Conservation (phyloP, 768 basidiomycete species). For the Rhodosporidiobolus sp. region DNA sequence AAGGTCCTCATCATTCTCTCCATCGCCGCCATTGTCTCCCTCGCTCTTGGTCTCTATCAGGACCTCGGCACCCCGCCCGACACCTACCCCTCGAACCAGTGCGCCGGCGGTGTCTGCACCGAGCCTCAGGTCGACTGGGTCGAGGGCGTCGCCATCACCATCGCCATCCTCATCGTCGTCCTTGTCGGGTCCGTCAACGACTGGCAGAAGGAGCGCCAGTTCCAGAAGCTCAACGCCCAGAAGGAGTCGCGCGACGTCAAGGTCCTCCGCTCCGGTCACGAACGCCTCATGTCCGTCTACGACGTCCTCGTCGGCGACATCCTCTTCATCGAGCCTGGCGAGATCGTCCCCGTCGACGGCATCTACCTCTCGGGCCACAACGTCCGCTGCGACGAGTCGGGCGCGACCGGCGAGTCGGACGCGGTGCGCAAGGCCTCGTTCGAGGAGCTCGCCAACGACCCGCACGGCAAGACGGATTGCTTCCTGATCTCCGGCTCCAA, state of each 20-base stretch:
- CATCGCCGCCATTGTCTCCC: conserved; percentile 84
- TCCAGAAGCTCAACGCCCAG: conserved; percentile 75
- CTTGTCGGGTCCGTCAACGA: conserved; percentile 92
- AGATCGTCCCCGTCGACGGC: conserved; percentile 93
- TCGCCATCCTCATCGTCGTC: conserved; percentile 56
- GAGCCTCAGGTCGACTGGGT: conserved; percentile 93
- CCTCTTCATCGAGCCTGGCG: conserved; percentile 86
- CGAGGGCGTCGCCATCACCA: conserved; percentile 63
- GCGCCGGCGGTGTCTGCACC: conserved; percentile 43
- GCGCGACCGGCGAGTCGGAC: conserved; percentile 94
- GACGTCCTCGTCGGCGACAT: conserved; percentile 93
- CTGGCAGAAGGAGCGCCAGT: conserved; percentile 98
- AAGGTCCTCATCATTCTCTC: conserved; percentile 87
- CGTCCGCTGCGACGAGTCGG: conserved; percentile 91
- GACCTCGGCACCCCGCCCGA: conserved; percentile 74
- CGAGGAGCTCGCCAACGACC: conserved; percentile 55
- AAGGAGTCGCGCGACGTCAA: conserved; percentile 58
- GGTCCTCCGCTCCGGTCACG: conserved; percentile 68
- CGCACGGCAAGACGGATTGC: conserved; percentile 69
- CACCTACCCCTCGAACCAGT: conserved; percentile 44
- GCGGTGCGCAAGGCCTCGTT: conserved; percentile 84
- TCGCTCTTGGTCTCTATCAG: conserved; percentile 90
- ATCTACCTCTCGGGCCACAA: conserved; percentile 89
- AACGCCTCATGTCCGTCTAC: conserved; percentile 74
- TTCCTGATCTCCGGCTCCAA: conserved; percentile 89